These are phyloP conservation scores for Colletotrichum sp. DNA, from an alignment of 2,329 filamentous ascomycete species.

Conservation along the genomic window DNA sequence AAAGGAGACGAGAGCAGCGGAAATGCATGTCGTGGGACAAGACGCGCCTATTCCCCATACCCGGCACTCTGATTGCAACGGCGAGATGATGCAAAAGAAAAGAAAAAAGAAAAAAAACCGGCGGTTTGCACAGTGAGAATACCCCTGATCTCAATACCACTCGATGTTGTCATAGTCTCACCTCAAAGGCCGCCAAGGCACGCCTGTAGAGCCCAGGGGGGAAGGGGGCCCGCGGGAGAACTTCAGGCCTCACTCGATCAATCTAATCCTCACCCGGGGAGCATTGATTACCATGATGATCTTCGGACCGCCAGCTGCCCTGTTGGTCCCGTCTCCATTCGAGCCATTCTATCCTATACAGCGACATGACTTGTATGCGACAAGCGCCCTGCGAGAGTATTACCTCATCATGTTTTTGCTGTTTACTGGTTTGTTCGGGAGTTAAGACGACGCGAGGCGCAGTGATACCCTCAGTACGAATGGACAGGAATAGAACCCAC, in stretches of 20 bases:
- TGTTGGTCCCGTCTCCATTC: neutral
- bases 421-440: neutral
- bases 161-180: neutral
- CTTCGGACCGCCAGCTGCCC: neutral
- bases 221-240: neutral
- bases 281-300: neutral
- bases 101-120: neutral
- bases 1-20: neutral
- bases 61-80: neutral
- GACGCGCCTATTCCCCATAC: neutral
- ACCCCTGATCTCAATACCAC: neutral
- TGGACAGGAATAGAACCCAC: neutral
- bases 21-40: neutral
- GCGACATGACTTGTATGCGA: neutral
- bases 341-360: neutral
- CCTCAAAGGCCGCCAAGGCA: slow-evolving; percentile 1
- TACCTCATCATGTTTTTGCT: neutral
- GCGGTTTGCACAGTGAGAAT: neutral
- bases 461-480: neutral
- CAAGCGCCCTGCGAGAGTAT: too few species aligned
- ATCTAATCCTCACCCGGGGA: neutral
- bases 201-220: neutral
- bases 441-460: neutral
- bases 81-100: neutral
- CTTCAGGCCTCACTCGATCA: neutral